phyloP scores from a whole-genome alignment of 2,329 filamentous ascomycete species.

The Fusarium protoensiforme region DNA sequence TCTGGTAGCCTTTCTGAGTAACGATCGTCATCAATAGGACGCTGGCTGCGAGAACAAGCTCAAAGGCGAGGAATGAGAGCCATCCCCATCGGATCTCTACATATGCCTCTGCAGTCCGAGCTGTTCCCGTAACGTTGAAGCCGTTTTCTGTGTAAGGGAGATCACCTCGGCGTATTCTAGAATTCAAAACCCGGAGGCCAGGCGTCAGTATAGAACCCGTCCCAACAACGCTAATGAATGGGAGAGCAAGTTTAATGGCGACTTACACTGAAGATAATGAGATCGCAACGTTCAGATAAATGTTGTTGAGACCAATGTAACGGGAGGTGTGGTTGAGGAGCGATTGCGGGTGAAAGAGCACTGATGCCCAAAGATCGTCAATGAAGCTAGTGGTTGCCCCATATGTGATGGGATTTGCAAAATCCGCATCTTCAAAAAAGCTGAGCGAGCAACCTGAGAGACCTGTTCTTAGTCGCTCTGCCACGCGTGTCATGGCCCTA shows the following conservation, averaged over 20 bases:
- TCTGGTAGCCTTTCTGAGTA: not conserved
- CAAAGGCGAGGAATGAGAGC: not conserved
- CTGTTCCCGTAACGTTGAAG: not conserved
- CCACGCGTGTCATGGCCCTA: not conserved
- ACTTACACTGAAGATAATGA: not conserved
- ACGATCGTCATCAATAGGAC: not conserved
- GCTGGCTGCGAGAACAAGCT: not conserved
- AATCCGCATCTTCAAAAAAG: not conserved
- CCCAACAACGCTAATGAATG: too few relatives aligned
- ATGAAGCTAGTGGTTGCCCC: not conserved
- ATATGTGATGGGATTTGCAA: not conserved
- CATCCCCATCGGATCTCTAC: not conserved
- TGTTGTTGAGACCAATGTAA: not conserved
- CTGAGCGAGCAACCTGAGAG: not conserved
- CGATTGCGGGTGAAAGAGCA: not conserved
- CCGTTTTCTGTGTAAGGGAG: not conserved
- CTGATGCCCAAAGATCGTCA: fast-evolving
- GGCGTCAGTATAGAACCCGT: not conserved
- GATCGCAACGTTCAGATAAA: not conserved
- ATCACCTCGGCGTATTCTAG: not conserved
- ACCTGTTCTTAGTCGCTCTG: not conserved
- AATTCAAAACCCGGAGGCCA: not conserved
- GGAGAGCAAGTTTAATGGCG: not conserved
- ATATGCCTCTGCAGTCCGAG: not conserved
- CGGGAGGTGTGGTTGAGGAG: not conserved